Percentiles rank a stretch among this genome's conserved stretches.
Evolutionary conservation across 2,329 filamentous ascomycete species (phyloP).

Genomic region (Botrytis medusae): DNA sequence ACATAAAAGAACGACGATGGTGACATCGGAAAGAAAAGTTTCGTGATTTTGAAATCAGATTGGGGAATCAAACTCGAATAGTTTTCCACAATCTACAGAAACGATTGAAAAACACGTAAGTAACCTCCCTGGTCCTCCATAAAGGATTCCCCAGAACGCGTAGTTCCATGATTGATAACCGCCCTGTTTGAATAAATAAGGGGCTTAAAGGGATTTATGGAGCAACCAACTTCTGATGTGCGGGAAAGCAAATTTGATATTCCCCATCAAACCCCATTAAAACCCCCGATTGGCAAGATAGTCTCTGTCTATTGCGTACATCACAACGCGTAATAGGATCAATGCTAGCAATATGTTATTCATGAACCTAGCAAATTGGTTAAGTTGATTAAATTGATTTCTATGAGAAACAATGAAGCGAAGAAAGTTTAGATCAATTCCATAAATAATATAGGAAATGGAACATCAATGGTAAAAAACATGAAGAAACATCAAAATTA

Average conservation of each 20-base stretch:
- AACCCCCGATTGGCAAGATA: not conserved
- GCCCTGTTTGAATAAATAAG: not conserved
- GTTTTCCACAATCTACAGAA: not conserved
- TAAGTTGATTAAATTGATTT: not conserved
- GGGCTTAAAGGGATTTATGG: not conserved
- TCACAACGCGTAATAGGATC: not conserved
- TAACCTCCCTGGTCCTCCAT: not conserved
- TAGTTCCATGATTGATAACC: not conserved
- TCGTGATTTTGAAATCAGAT: slow-evolving; percentile 5
- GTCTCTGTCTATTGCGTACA: not conserved
- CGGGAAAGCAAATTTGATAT: not conserved
- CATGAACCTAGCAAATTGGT: not conserved
- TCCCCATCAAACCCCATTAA: not conserved
- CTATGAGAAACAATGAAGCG: not conserved
- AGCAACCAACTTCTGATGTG: not conserved
- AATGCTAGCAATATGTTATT: not conserved
- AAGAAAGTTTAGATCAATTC: not conserved
- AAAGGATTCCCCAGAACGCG: slow-evolving; percentile 1
- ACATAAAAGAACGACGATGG: slow-evolving; percentile 13
- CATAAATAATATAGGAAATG: too few relatives aligned
- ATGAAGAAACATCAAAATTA: not conserved
- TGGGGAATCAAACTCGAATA: not conserved
- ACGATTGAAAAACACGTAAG: not conserved
- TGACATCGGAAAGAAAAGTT: slow-evolving; percentile 17
- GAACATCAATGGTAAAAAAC: not conserved